Conservation (phyloP, 768 basidiomycete species). For the Pisolithus tinctorius region DNA sequence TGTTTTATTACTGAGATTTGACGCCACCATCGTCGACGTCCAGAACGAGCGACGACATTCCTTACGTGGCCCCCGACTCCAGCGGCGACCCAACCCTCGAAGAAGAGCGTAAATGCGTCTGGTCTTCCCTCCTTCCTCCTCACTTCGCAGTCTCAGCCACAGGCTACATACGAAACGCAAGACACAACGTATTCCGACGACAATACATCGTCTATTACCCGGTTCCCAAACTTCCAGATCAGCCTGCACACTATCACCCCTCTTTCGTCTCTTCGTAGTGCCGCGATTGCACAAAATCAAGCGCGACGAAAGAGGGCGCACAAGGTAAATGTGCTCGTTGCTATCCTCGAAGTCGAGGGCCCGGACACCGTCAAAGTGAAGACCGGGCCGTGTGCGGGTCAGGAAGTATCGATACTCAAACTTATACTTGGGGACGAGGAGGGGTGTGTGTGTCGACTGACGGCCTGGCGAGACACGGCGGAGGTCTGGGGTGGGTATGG, state of each 20-base stretch:
- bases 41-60: conserved; percentile 18
- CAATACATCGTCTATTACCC: conserved; percentile 35
- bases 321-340: conserved; percentile 57
- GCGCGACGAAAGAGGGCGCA: conserved; percentile 20
- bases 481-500: conserved; percentile 58
- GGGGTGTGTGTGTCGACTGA: conserved; percentile 60
- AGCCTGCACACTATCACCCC: conserved; percentile 53
- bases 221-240: conserved; percentile 72
- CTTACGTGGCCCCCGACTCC: conserved; percentile 56
- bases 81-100: conserved; percentile 7
- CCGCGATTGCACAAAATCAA: conserved; percentile 3
- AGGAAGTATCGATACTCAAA: conserved; percentile 59
- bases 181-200: conserved; percentile 51
- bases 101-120: conserved; percentile 2
- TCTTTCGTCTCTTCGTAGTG: conserved; percentile 34
- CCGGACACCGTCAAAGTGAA: conserved; percentile 64
- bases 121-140: conserved; percentile 20
- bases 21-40: conserved; percentile 4
- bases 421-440: conserved; percentile 71
- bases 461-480: conserved; percentile 74
- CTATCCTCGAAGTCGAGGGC: conserved; percentile 69
- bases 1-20: neutral
- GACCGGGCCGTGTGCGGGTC: conserved; percentile 63
- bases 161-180: conserved; percentile 34
- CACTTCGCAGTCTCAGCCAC: conserved; percentile 21